phyloP scores from a whole-genome alignment of 176 grass and related monocot genomes.

The Pontederia crassipes region DNA sequence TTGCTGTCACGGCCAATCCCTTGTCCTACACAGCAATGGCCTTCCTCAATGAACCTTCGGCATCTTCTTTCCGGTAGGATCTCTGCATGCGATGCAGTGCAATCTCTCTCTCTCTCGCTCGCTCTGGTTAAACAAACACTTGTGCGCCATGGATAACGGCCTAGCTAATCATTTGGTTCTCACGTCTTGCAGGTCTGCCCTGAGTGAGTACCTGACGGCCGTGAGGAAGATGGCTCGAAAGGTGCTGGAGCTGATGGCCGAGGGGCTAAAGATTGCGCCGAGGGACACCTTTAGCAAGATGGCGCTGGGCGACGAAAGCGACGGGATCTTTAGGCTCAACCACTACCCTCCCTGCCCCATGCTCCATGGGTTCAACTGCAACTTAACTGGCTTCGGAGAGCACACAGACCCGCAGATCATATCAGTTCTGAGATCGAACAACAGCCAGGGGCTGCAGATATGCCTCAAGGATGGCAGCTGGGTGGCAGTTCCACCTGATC shows the following conservation, averaged over 20 bases:
- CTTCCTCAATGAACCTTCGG: constrained; percentile 26
- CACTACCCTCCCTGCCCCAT: constrained; percentile 79
- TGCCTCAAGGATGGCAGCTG: constrained; percentile 49
- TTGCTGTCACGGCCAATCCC: constrained; percentile 29
- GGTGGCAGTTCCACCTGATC: constrained; percentile 76
- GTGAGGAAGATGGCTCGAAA: constrained; percentile 40
- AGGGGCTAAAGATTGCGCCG: constrained; percentile 46
- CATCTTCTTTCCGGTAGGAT: constrained; percentile 29
- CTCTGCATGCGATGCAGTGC: too few species aligned
- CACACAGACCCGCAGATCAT: constrained; percentile 95
- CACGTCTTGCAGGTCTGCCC: constrained; percentile 29
- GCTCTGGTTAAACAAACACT: too few species aligned
- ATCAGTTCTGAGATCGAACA: constrained; percentile 76
- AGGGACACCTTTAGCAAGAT: constrained; percentile 44
- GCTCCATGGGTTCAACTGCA: constrained; percentile 45
- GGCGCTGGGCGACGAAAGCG: constrained; percentile 33
- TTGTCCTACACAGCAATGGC: constrained; percentile 18
- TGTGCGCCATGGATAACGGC: neutral
- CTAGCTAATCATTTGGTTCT: neutral
- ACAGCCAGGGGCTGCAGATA: constrained; percentile 72
- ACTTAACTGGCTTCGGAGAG: constrained; percentile 76
- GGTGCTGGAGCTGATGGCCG: constrained; percentile 65
- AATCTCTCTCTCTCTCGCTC: too few species aligned
- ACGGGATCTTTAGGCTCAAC: constrained; percentile 83
- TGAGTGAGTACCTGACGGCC: constrained; percentile 53